A percentile compares a stretch with the other conserved stretches of the same genome.
phyloP scores from a whole-genome alignment of 2,329 filamentous ascomycete species.

The Clarireedia hainanense region DNA sequence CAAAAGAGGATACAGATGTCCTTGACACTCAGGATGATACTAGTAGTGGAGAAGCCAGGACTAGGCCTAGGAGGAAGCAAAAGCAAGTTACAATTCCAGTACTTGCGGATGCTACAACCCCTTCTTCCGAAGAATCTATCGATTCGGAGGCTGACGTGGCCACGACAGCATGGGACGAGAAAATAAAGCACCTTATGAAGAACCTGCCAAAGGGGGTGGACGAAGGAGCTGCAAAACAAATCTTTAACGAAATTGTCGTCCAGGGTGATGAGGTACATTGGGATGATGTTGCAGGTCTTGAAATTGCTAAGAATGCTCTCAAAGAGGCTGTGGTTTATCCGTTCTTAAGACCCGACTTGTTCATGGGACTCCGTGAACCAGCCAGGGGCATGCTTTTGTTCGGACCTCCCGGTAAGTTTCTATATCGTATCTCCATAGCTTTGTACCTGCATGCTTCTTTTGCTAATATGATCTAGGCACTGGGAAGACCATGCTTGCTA shows the following conservation, averaged over 20 bases:
- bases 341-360: constrained; percentile 88
- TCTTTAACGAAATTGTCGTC: constrained; percentile 92
- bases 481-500: constrained; percentile 95
- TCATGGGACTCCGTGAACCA: constrained; percentile 90
- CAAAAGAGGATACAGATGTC: constrained; percentile 24
- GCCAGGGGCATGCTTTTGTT: constrained; percentile 94
- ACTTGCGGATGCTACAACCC: constrained; percentile 32
- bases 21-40: constrained; percentile 27
- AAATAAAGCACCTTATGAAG: constrained; percentile 60
- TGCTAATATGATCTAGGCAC: constrained; percentile 37
- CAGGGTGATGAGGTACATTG: constrained; percentile 92
- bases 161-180: constrained; percentile 50
- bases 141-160: constrained; percentile 33
- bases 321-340: constrained; percentile 97
- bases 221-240: constrained; percentile 74
- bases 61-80: constrained; percentile 23
- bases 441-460: no score
- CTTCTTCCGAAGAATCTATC: constrained; percentile 42
- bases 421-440: no score
- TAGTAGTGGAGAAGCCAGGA: constrained; percentile 20
- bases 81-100: constrained; percentile 30
- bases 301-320: constrained; percentile 81
- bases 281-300: constrained; percentile 86
- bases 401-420: constrained; percentile 66
- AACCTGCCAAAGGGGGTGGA: constrained; percentile 78